Evolutionary conservation across 805 yeast species (phyloP).

Genomic region (Lipomyces yamanashiensis): DNA sequence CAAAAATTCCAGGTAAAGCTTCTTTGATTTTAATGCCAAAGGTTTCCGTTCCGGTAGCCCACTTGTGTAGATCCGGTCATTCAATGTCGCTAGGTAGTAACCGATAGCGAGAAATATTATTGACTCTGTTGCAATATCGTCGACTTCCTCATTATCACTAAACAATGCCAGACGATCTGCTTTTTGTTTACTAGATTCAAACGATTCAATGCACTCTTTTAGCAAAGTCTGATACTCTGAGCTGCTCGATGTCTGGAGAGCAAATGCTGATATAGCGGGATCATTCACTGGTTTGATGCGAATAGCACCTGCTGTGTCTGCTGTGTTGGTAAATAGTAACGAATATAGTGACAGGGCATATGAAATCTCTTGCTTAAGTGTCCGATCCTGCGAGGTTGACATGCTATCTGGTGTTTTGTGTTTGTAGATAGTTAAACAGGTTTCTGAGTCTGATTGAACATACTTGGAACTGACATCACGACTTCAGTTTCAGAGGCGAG

Average conservation of each 20-base stretch:
- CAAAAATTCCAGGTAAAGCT: slow-evolving; percentile 25
- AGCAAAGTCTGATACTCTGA: slow-evolving; percentile 21
- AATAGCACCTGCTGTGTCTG: slow-evolving; percentile 4
- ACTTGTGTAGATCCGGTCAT: slow-evolving; percentile 41
- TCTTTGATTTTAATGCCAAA: slow-evolving; percentile 23
- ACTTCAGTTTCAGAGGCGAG: too few relatives aligned
- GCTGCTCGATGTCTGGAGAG: slow-evolving; percentile 13
- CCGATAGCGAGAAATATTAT: slow-evolving; percentile 58
- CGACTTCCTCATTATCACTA: slow-evolving; percentile 71
- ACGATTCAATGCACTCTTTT: slow-evolving; percentile 14
- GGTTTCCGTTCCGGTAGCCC: slow-evolving; percentile 18
- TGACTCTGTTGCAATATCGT: slow-evolving; percentile 68
- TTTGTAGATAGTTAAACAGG: too few relatives aligned
- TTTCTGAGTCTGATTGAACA: too few relatives aligned
- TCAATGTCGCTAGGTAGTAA: slow-evolving; percentile 58
- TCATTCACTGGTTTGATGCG: neutral
- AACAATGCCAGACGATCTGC: slow-evolving; percentile 58
- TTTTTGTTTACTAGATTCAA: slow-evolving; percentile 15
- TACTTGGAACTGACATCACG: too few relatives aligned
- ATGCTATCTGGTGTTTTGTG: neutral
- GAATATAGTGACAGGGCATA: slow-evolving; percentile 25
- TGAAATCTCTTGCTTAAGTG: slow-evolving; percentile 27
- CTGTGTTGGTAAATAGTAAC: slow-evolving; percentile 8
- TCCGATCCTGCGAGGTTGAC: slow-evolving; percentile 9
- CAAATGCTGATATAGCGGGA: neutral